Percentiles rank a stretch among this genome's conserved stretches.
Evolutionary conservation across 805 yeast species (phyloP).

Genomic region (Wickerhamomyces sydowiorum): DNA sequence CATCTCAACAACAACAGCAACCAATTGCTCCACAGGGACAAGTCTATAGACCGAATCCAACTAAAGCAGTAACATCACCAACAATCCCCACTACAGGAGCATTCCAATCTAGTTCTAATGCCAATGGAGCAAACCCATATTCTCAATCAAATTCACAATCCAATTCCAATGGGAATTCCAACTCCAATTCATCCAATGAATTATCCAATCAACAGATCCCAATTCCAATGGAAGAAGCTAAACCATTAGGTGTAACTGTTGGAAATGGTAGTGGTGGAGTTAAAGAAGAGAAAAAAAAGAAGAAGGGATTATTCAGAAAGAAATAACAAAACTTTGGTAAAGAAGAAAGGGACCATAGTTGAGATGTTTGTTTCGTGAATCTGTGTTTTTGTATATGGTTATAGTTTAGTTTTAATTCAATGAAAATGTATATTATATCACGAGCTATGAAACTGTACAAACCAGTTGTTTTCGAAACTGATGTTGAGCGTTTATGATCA

Average conservation of each 20-base stretch:
- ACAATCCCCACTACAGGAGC: background rate
- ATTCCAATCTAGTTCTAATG: background rate
- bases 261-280: background rate
- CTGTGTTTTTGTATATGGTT: too few species aligned
- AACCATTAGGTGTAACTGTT: conserved; percentile 3
- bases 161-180: background rate
- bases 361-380: too few species aligned
- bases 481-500: too few species aligned
- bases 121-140: background rate
- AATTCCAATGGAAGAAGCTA: background rate
- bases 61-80: background rate
- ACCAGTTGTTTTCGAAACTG: too few species aligned
- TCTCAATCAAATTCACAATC: background rate
- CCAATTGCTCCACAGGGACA: conserved; percentile 1
- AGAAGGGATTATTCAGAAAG: background rate
- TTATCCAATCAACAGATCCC: too few species aligned
- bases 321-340: background rate
- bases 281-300: conserved; percentile 1
- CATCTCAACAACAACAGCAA: conserved; percentile 1
- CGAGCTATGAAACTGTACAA: too few species aligned
- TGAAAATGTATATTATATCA: too few species aligned
- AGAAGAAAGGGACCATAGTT: too few species aligned
- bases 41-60: conserved; percentile 2
- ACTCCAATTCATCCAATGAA: background rate
- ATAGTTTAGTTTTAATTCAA: too few species aligned